Base-by-base conservation (phyloP, 73 alveolate genomes). In the Halteria grandinella region DNA sequence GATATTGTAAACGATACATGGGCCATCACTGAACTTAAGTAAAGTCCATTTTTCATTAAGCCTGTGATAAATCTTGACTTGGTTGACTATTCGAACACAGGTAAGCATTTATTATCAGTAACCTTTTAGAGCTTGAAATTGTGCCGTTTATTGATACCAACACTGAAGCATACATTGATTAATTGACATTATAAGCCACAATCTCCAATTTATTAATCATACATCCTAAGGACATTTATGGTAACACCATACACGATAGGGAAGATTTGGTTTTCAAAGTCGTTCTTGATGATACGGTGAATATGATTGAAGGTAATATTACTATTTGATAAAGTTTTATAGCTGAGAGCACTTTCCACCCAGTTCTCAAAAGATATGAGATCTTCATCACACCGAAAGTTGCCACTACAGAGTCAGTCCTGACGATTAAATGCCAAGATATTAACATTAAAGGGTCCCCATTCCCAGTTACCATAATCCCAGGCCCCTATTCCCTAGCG, bases 21-120 rank as follows among this genome's bases (percentile, higher is more conserved):
- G 80, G 75, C 85, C 3, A 24, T 48, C 44, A 55, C 74, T 4
- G 85, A 73, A 31, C 50, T 73, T 15, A 55, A 75, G 40, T 74
- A 73, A 12, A 32, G 64, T 54, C 85, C 85, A 8, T 73, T 73
- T 28, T 29, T 27, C 8, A 24, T 73, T 1, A 1, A 24, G 2
- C 85, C 75, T 28, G 20, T 32, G 10, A 52, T 73, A 2, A 47
- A 73, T 37, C 57, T 15, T 18, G 54, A 37, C 41, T 21, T 51
- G 10, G 39, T 73, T 17, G 50, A 73, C 25, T 4, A 21, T 31
- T 31, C 40, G 55, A 54, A 63, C 2, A 73, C 85, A 39, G 72
- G 72, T 70, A 50, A 21, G 48, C 12, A 58, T 17, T 6, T 15
- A 12, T 34, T 15, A 2, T 44, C 29, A 28, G 12, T n/a, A 37